Base-by-base conservation (phyloP, 768 basidiomycete species). In the Floccularia luteovirens region DNA sequence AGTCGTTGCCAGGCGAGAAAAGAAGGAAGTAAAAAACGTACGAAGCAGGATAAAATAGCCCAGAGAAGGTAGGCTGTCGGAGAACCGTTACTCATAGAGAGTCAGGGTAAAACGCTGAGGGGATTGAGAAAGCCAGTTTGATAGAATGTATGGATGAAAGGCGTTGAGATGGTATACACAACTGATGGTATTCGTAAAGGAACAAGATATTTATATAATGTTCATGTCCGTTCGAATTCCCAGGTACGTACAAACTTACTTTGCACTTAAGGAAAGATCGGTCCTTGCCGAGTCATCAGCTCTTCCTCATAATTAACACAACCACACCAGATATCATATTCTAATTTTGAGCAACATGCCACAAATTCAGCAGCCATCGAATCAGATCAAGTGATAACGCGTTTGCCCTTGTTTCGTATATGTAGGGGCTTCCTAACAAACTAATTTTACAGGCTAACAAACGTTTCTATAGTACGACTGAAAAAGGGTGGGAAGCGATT, bases 401-500 rank as follows among this genome's bases (percentile, higher is more conserved):
- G 22, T 13, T 43, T 19, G 21, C 14, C 7, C 24, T 36, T 27
- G 23, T 31, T 3, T 36, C 23, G 20, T n/a, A 13, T 23, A 37
- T 19, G 22, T 12, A 25, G 21, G 30, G n/a, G 21, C 11, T 12
- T 40, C 49, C 53, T 11, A 50, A 38, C 21, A 25, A 19, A 16
- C 14, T 4, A 28, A 19, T 28, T 28, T 35, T 37, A 39, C 61
- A 97, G 93, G 61, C 69, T 99, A 31, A 99, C 96, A 5, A 99
- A 99, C 56, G 94, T 98, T 43, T 91, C 91, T 27, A 77, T 98
- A 58, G 96, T 99, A 24, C 80, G 92, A 33, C 69, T 96, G 36
- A 96, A 92, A 72, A 98, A 98, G 58, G 90, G 86, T 33, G 96
- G 96, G 30, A 97, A 97, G 63, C 81, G 96, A 36, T 98, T 96